Conservation (phyloP, 257 asterid genomes). For the Echites panduratus region DNA sequence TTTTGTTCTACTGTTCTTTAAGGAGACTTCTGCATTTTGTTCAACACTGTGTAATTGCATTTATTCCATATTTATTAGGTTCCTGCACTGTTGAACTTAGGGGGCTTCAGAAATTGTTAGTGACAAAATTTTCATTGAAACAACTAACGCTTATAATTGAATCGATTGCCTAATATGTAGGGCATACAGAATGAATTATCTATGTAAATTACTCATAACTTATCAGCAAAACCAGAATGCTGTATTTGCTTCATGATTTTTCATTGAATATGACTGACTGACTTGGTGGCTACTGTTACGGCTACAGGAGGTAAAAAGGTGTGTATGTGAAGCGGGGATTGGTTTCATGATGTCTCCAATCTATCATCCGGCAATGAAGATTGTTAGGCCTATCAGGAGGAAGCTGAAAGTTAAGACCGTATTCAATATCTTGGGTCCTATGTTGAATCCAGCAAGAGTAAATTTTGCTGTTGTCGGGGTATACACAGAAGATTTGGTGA, state of each 20-base stretch:
- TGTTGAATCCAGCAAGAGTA: conserved; percentile 80
- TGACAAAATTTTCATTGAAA: background rate
- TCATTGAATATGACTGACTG: background rate
- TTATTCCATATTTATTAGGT: background rate
- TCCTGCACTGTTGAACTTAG: background rate
- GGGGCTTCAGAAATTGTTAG: background rate
- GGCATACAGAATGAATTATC: background rate
- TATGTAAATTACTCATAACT: background rate
- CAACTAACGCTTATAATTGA: background rate
- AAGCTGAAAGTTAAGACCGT: conserved; percentile 73
- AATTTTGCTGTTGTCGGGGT: conserved; percentile 82
- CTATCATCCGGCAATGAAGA: conserved; percentile 84
- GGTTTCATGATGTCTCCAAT: conserved; percentile 90
- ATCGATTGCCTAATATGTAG: background rate
- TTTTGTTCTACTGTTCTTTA: background rate
- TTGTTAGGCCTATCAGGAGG: conserved; percentile 68
- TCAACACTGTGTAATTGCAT: background rate
- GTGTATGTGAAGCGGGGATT: conserved; percentile 62
- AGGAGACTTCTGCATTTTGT: background rate
- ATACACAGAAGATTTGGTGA: conserved; percentile 60
- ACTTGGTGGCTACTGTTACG: background rate
- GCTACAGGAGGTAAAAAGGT: conserved; percentile 51
- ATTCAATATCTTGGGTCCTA: conserved; percentile 73
- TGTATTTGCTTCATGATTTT: background rate
- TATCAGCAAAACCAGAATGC: background rate